Evolutionary conservation across 73 alveolate species (phyloP), one percentile per base, ranked within the genome.

Genomic region (Paramecium octaurelia): DNA sequence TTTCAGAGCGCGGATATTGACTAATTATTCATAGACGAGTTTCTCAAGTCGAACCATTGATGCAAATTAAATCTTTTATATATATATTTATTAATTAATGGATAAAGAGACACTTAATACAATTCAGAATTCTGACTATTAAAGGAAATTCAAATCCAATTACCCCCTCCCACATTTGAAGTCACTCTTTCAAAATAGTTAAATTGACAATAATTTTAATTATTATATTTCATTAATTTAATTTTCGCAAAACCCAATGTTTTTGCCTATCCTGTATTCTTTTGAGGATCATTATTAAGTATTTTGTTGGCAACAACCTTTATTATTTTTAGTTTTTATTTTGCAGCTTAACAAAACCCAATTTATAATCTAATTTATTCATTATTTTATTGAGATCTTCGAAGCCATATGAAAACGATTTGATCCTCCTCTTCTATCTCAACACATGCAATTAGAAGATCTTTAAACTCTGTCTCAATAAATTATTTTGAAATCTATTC

Each of bases 41-140:
- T 89, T 89, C 57, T 89, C 94, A 29, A 89, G 84, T 89, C 94
- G 68, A 68, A 89, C 94, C 94, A 89, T 89, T 64, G 69, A 54
- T 54, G 27, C 69, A 54, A 64, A 64, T 64, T 64, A 64, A 64
- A 64, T 27, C 48, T 27, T 64, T 54, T 54, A 48, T 54, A 54
- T 54, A 54, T 54, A 50, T 50, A 54, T 54, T 3, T 54, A 54
- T 54, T 54, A n/a, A 54, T 54, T 54, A 16, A 54, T 16, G 31
- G 69, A 54, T 54, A 18, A 54, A 54, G 69, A 54, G 31, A 54
- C 34, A 54, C 69, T 54, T 54, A 54, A 54, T 54, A 54, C 69
- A 16, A 54, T 54, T 18, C 69, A 54, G 69, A 54, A 54, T 54
- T 54, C 18, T n/a, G 20, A 54, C 1, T 6, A 18, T 18, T 54